A percentile compares a stretch with the other conserved stretches of the same genome.
These are phyloP conservation scores for Rhypophila decipiens DNA, from an alignment of 495 filamentous ascomycete genomes.

Conservation along the genomic window DNA sequence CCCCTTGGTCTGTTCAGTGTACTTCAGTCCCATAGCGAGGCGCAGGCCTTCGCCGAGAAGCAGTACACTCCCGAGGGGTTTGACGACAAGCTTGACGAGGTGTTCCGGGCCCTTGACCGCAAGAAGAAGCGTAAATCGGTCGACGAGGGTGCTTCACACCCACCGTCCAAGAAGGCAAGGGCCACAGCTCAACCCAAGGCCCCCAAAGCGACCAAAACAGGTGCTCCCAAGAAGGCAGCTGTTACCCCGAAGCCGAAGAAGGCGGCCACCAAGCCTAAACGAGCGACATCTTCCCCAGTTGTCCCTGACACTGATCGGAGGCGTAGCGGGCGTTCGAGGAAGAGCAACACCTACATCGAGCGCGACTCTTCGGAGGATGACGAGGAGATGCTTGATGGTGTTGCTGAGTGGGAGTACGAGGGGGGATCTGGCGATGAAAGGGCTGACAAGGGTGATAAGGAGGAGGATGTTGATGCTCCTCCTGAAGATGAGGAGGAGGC, in stretches of 20 bases:
- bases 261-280: slow-evolving; percentile 12
- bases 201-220: slow-evolving; percentile 9
- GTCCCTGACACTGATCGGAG: slow-evolving; percentile 35
- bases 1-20: slow-evolving; percentile 70
- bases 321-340: slow-evolving; percentile 44
- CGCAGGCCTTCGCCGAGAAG: slow-evolving; percentile 77
- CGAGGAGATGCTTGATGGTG: slow-evolving; percentile 51
- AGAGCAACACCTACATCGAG: slow-evolving; percentile 40
- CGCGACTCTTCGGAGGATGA: slow-evolving; percentile 48
- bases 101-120: slow-evolving; percentile 48
- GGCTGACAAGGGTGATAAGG: slow-evolving; percentile 8
- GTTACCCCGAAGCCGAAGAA: slow-evolving; percentile 2
- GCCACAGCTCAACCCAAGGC: slow-evolving; percentile 21
- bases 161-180: slow-evolving; percentile 25
- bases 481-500: slow-evolving; percentile 7
- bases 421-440: slow-evolving; percentile 3
- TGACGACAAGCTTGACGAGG: slow-evolving; percentile 66
- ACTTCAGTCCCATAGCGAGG: slow-evolving; percentile 67
- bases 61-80: slow-evolving; percentile 76
- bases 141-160: slow-evolving; percentile 36
- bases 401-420: slow-evolving; percentile 48
- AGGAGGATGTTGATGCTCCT: not conserved
- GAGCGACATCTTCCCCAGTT: slow-evolving; percentile 25
- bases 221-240: not conserved
- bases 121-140: slow-evolving; percentile 49